Conservation (phyloP, 352 stramenopile species). For the Globisporangium uncinulatum region DNA sequence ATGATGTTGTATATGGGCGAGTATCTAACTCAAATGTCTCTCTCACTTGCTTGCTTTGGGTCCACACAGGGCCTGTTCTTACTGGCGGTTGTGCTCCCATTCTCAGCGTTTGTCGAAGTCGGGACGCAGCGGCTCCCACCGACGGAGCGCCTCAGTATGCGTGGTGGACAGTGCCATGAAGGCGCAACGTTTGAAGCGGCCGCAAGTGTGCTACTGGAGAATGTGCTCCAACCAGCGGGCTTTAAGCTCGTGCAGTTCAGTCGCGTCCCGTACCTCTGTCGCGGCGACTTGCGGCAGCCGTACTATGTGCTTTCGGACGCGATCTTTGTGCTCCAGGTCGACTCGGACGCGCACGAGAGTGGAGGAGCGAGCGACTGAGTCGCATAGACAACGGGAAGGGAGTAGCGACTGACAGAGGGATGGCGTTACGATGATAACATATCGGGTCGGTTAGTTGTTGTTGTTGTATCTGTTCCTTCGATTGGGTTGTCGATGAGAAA, state of each 20-base stretch:
- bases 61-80: slow-evolving; percentile 72
- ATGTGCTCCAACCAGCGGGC: slow-evolving; percentile 59
- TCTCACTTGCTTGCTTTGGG: not conserved
- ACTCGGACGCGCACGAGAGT: slow-evolving; percentile 10
- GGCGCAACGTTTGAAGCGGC: slow-evolving; percentile 62
- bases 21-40: too few species aligned
- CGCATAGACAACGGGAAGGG: too few species aligned
- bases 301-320: slow-evolving; percentile 86
- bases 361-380: too few species aligned
- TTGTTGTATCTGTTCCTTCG: too few species aligned
- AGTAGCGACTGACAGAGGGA: too few species aligned
- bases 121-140: slow-evolving; percentile 60
- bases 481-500: too few species aligned
- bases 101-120: slow-evolving; percentile 75
- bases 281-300: slow-evolving; percentile 65
- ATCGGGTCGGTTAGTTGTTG: too few species aligned
- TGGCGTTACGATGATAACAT: too few species aligned
- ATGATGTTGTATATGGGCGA: too few species aligned
- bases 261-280: slow-evolving; percentile 79
- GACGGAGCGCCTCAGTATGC: slow-evolving; percentile 63
- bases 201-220: slow-evolving; percentile 50
- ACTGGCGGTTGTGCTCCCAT: slow-evolving; percentile 74
- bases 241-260: slow-evolving; percentile 80
- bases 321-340: slow-evolving; percentile 74
- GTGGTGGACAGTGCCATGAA: slow-evolving; percentile 51